Evolutionary conservation across 139 green algal genomes (phyloP).

Genomic region (Coccomyxa sp.): DNA sequence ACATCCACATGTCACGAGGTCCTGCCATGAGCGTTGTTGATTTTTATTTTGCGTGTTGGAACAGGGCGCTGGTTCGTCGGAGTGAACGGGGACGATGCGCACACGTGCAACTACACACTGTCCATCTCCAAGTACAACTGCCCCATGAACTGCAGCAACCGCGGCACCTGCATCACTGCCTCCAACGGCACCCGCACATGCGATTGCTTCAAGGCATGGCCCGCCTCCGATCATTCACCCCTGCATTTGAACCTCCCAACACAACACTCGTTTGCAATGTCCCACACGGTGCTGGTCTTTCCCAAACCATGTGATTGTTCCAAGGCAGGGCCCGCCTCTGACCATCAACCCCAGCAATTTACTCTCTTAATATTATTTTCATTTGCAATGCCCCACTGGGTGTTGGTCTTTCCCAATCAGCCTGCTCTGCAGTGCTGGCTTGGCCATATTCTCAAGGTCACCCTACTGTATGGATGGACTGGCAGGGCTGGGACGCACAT

Average conservation of each 20-base stretch:
- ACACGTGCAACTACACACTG: slow-evolving; percentile 26
- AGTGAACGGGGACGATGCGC: slow-evolving; percentile 20
- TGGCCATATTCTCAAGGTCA: too few species aligned
- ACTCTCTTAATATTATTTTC: too few species aligned
- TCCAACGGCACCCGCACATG: slow-evolving; percentile 10
- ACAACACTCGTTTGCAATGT: too few species aligned
- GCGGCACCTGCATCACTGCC: slow-evolving; percentile 23
- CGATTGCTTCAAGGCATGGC: slow-evolving; percentile 13
- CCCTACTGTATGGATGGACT: too few species aligned
- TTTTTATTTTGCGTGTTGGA: not conserved
- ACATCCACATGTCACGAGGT: not conserved
- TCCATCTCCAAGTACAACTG: slow-evolving; percentile 36
- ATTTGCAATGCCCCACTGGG: too few species aligned
- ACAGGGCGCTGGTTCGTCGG: slow-evolving; percentile 12
- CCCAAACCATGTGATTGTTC: not conserved
- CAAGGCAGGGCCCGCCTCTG: not conserved
- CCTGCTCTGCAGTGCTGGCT: too few species aligned
- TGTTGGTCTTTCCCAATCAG: not conserved
- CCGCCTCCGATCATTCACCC: not conserved
- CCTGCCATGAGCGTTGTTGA: not conserved
- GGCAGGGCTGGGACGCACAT: too few species aligned
- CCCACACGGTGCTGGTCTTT: not conserved
- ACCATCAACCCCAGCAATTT: too few species aligned
- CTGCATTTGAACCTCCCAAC: too few species aligned
- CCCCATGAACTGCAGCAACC: slow-evolving; percentile 35